Conservation (phyloP, 202 grass and related monocot genomes). For the Bolboschoenoplectus hybrid region DNA sequence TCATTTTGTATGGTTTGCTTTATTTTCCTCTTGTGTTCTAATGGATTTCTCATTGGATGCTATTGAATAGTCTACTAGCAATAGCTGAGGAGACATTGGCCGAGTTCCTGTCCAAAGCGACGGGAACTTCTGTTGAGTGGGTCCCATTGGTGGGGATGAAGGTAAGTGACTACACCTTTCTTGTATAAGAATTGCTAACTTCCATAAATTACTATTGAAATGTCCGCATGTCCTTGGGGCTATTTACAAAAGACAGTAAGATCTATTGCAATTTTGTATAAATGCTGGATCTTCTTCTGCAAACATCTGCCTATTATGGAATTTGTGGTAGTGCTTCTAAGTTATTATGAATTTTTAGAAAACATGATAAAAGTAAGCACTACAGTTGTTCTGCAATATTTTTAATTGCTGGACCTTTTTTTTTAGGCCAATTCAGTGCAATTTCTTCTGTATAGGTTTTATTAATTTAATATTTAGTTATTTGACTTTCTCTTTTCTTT, state of each 20-base stretch:
- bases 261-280: neutral
- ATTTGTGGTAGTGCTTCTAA: constrained; percentile 29
- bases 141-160: constrained; percentile 99
- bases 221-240: neutral
- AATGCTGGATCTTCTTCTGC: neutral
- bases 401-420: neutral
- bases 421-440: neutral
- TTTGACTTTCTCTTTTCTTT: constrained; percentile 17
- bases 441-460: neutral
- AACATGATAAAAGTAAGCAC: neutral
- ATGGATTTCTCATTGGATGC: constrained; percentile 14
- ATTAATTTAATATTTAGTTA: neutral
- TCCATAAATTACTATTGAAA: neutral
- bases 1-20: neutral
- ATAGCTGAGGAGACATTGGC: constrained; percentile 97
- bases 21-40: constrained; percentile 14
- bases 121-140: constrained; percentile 99
- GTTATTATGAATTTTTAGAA: constrained; percentile 26
- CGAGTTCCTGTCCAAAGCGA: constrained; percentile 96
- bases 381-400: neutral
- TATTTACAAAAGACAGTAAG: neutral
- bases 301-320: neutral
- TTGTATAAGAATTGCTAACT: neutral
- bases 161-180: constrained; percentile 44
- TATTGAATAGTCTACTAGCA: constrained; percentile 69